These are phyloP conservation scores for Coniochaeta prunicola DNA, from an alignment of 2,329 filamentous ascomycete genomes.

Conservation along the genomic window DNA sequence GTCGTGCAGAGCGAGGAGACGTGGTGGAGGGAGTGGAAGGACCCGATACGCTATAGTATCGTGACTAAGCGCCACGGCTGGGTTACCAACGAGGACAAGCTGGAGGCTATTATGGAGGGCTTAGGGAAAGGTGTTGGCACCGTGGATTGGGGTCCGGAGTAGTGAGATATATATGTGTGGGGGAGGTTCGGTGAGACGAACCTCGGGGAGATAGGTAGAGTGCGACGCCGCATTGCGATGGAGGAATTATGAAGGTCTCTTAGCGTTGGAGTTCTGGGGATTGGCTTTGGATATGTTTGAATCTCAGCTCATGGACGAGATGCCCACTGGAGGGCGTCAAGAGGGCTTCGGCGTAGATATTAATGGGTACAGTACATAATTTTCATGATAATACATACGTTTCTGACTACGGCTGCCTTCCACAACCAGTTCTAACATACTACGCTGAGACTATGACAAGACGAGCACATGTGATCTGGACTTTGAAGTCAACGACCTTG, in stretches of 20 bases:
- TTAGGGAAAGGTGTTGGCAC: constrained; percentile 26
- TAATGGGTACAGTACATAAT: background rate
- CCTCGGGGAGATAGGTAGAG: background rate
- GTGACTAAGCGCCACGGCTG: constrained; percentile 29
- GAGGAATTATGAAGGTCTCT: background rate
- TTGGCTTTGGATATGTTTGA: background rate
- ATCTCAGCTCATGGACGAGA: background rate
- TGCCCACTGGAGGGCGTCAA: background rate
- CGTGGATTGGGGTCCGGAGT: constrained; percentile 38
- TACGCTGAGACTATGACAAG: background rate
- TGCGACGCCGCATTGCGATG: too few relatives aligned
- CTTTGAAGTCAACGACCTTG: background rate
- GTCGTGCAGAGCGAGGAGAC: constrained; percentile 48
- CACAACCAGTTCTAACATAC: background rate
- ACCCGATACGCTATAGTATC: constrained; percentile 33
- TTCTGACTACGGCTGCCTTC: background rate
- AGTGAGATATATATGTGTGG: background rate
- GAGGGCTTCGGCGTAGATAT: background rate
- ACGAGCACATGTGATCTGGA: background rate
- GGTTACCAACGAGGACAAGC: constrained; percentile 46
- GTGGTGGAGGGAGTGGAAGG: constrained; percentile 48
- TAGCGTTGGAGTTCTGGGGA: background rate
- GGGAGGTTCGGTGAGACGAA: background rate
- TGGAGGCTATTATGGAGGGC: constrained; percentile 45
- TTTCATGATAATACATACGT: background rate